Conservation (phyloP, 176 grass and related monocot species). For the Hordeum vulgare region DNA sequence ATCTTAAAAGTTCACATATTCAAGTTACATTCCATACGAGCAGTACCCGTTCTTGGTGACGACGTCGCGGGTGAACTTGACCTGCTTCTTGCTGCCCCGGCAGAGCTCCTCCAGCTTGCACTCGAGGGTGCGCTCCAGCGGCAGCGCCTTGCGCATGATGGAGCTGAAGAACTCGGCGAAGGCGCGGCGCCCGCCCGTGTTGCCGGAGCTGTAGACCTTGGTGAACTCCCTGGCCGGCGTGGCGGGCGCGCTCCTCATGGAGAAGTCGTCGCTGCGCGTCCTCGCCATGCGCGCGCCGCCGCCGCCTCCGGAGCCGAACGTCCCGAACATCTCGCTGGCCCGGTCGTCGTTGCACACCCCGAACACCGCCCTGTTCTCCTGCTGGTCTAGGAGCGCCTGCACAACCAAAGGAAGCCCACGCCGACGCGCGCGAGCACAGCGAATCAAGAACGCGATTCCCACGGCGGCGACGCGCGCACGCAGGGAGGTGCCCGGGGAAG, state of each 20-base stretch:
- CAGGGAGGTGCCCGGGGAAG: neutral
- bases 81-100: too few species aligned
- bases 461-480: neutral
- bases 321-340: neutral
- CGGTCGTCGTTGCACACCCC: constrained; percentile 36
- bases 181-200: constrained; percentile 38
- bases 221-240: constrained; percentile 50
- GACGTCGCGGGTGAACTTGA: too few species aligned
- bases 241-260: constrained; percentile 24
- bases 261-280: constrained; percentile 31
- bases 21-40: too few species aligned
- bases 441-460: neutral
- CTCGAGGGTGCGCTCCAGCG: too few species aligned
- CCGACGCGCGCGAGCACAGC: neutral
- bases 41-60: too few species aligned
- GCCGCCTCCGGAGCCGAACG: neutral
- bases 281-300: constrained; percentile 21
- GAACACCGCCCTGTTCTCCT: constrained; percentile 72
- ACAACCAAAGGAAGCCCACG: neutral
- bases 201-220: constrained; percentile 46
- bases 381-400: constrained; percentile 68
- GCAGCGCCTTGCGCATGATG: too few species aligned
- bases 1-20: too few species aligned
- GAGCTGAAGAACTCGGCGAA: too few species aligned
- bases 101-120: too few species aligned